Conservation (phyloP, 495 filamentous ascomycete species). For the Penicillium bovifimosum region DNA sequence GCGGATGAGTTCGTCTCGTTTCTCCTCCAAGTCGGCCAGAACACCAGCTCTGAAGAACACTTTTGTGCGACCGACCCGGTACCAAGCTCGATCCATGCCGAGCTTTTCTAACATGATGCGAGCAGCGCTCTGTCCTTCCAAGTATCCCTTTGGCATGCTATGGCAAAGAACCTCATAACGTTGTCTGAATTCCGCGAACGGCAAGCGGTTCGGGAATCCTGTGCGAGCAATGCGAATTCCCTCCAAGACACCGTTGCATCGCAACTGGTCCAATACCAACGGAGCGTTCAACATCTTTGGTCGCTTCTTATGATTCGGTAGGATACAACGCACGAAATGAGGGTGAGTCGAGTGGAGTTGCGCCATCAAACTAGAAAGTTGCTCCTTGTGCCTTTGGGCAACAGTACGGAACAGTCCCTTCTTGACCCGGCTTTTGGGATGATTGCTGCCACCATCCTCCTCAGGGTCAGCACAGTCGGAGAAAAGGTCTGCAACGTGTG, state of each 20-base stretch:
- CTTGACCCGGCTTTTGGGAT: constrained; percentile 79
- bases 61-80: constrained; percentile 92
- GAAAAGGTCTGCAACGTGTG: constrained; percentile 80
- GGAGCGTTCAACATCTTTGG: constrained; percentile 86
- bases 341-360: constrained; percentile 95
- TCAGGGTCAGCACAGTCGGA: constrained; percentile 75
- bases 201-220: constrained; percentile 93
- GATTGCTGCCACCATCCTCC: constrained; percentile 55
- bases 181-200: constrained; percentile 90
- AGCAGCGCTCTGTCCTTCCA: constrained; percentile 83
- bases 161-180: constrained; percentile 95
- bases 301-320: constrained; percentile 98
- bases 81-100: constrained; percentile 74
- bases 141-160: constrained; percentile 81
- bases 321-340: constrained; percentile 96
- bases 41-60: constrained; percentile 98
- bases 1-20: constrained; percentile 83
- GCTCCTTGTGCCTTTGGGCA: constrained; percentile 96
- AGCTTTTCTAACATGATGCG: constrained; percentile 87
- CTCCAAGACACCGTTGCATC: constrained; percentile 98
- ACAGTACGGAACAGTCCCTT: constrained; percentile 97
- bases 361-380: constrained; percentile 89
- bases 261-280: constrained; percentile 88
- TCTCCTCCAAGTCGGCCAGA: constrained; percentile 92
- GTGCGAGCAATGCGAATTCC: constrained; percentile 96